Conservation (phyloP, 2,329 filamentous ascomycete genomes). For the Aureobasidium melanogenum region DNA sequence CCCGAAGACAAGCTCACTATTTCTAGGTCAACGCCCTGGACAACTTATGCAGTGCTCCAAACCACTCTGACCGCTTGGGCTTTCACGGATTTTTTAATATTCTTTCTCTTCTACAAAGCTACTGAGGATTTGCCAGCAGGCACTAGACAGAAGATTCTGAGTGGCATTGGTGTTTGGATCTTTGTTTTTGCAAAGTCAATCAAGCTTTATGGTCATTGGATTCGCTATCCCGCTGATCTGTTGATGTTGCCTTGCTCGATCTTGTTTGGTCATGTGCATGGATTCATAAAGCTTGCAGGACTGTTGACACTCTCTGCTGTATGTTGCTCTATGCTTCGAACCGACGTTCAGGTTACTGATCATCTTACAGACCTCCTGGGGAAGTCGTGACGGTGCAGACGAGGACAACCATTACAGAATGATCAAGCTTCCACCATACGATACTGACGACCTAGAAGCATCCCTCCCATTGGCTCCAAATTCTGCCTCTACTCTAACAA, state of each 20-base stretch:
- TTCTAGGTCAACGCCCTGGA: constrained; percentile 79
- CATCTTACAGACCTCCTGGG: constrained; percentile 73
- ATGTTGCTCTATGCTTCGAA: neutral
- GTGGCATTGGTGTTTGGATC: constrained; percentile 61
- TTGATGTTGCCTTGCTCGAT: constrained; percentile 76
- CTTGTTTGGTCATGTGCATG: constrained; percentile 86
- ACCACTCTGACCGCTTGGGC: constrained; percentile 88
- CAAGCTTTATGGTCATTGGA: constrained; percentile 80
- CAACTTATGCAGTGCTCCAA: constrained; percentile 83
- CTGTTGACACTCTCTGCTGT: constrained; percentile 52
- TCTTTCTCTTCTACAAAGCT: constrained; percentile 61
- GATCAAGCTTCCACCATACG: constrained; percentile 33
- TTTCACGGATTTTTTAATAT: constrained; percentile 66
- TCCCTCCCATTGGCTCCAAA: constrained; percentile 7
- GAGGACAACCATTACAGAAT: constrained; percentile 68
- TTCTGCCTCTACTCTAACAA: neutral
- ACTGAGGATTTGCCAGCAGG: constrained; percentile 38
- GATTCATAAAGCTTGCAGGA: constrained; percentile 84
- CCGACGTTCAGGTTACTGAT: neutral
- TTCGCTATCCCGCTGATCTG: constrained; percentile 73
- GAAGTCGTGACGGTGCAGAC: constrained; percentile 85
- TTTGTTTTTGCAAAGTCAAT: constrained; percentile 78
- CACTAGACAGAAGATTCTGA: constrained; percentile 41
- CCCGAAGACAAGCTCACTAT: neutral
- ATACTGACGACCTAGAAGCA: constrained; percentile 15